Evolutionary conservation across 192 early-diverging fungal species (phyloP).

Genomic region (Coemansia pectinata): DNA sequence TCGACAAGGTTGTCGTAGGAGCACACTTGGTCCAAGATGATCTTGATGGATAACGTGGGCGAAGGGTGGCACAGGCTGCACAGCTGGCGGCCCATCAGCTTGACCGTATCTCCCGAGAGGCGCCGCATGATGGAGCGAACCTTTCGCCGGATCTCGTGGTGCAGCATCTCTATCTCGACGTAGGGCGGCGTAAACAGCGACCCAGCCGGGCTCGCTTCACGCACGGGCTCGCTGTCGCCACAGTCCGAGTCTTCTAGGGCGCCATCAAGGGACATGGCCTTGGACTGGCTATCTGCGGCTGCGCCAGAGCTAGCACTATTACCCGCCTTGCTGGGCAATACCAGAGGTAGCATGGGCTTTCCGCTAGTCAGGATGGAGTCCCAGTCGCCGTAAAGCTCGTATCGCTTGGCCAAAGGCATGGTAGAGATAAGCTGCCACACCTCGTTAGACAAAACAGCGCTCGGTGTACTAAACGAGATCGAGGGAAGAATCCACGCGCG

Average conservation of each 20-base stretch:
- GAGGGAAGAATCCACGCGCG: slow-evolving; percentile 50
- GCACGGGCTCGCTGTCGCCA: background rate
- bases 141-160: slow-evolving; percentile 32
- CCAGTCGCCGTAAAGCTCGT: slow-evolving; percentile 42
- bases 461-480: slow-evolving; percentile 32
- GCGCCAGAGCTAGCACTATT: background rate
- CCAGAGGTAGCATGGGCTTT: slow-evolving; percentile 23
- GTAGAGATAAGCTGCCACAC: slow-evolving; percentile 42
- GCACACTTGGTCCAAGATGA: slow-evolving; percentile 51
- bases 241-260: slow-evolving; percentile 24
- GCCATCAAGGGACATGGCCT: slow-evolving; percentile 46
- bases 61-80: slow-evolving; percentile 45
- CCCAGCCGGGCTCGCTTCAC: background rate
- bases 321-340: background rate
- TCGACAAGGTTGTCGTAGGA: slow-evolving; percentile 53
- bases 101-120: slow-evolving; percentile 47
- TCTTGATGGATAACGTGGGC: slow-evolving; percentile 38
- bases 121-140: slow-evolving; percentile 53
- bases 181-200: background rate
- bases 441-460: slow-evolving; percentile 49
- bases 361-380: slow-evolving; percentile 26
- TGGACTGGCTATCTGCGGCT: slow-evolving; percentile 3
- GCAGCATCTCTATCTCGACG: slow-evolving; percentile 36
- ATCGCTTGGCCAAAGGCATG: slow-evolving; percentile 32
- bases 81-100: slow-evolving; percentile 43